phyloP scores from a whole-genome alignment of 2,329 filamentous ascomycete genomes.

The Calonectria ilicicola region DNA sequence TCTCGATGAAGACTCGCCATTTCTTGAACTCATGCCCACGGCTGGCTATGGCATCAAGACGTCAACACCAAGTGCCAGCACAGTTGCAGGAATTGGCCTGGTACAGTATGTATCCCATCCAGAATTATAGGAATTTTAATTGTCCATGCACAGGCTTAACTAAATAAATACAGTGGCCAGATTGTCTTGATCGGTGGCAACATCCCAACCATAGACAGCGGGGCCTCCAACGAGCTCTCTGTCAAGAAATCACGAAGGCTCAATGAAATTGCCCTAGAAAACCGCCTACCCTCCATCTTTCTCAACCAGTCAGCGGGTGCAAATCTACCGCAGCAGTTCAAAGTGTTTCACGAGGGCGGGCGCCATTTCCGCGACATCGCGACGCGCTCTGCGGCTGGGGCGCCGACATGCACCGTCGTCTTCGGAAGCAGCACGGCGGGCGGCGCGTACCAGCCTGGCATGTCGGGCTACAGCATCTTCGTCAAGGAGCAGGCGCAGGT shows the following conservation, averaged over 20 bases:
- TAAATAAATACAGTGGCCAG: constrained; percentile 46
- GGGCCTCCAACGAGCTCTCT: constrained; percentile 57
- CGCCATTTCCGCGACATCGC: constrained; percentile 56
- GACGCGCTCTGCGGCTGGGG: constrained; percentile 49
- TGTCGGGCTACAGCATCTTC: constrained; percentile 53
- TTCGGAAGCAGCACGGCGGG: constrained; percentile 54
- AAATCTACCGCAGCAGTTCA: constrained; percentile 57
- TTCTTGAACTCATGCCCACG: constrained; percentile 52
- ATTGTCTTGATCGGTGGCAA: constrained; percentile 53
- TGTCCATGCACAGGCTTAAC: not conserved
- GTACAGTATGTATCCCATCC: not conserved
- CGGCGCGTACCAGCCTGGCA: constrained; percentile 35
- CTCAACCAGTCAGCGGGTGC: constrained; percentile 50
- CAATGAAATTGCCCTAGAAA: constrained; percentile 47
- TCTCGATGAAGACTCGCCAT: constrained; percentile 52
- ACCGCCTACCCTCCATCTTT: constrained; percentile 52
- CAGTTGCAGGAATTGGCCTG: constrained; percentile 52
- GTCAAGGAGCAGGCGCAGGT: constrained; percentile 55
- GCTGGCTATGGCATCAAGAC: constrained; percentile 46
- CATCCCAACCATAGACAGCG: constrained; percentile 55
- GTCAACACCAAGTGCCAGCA: constrained; percentile 49
- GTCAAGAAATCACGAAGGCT: constrained; percentile 23
- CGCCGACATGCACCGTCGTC: constrained; percentile 56
- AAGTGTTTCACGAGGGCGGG: constrained; percentile 52
- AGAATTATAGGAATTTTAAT: no score